Evolutionary conservation across 352 stramenopile genomes (phyloP).

Genomic region (Globisporangium alternatum): DNA sequence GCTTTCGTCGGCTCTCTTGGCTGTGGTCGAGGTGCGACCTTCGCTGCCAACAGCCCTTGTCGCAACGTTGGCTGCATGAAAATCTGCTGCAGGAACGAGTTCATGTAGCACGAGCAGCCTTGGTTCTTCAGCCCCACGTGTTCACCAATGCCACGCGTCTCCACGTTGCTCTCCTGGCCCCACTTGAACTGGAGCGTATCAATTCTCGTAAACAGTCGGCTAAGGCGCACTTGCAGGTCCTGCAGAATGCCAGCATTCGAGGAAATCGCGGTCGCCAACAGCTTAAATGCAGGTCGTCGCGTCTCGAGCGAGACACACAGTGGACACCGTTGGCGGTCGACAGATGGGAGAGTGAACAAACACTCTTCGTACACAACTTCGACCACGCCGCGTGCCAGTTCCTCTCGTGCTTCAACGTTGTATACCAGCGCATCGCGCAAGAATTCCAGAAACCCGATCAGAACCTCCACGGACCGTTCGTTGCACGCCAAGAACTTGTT

Average conservation of each 20-base stretch:
- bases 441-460: conserved; percentile 78
- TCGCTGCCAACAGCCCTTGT: conserved; percentile 71
- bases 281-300: conserved; percentile 72
- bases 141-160: conserved; percentile 76
- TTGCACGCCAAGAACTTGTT: conserved; percentile 79
- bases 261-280: conserved; percentile 77
- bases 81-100: conserved; percentile 98
- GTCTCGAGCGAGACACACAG: conserved; percentile 79
- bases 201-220: conserved; percentile 56
- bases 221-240: conserved; percentile 53
- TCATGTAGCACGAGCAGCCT: conserved; percentile 99
- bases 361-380: conserved; percentile 85
- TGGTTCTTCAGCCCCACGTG: conserved; percentile 97
- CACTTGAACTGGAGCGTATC: conserved; percentile 69
- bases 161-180: conserved; percentile 82
- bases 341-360: conserved; percentile 75
- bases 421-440: conserved; percentile 63
- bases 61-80: conserved; percentile 89
- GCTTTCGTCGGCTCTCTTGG: conserved; percentile 79
- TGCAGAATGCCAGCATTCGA: conserved; percentile 61
- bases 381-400: conserved; percentile 62
- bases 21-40: conserved; percentile 52
- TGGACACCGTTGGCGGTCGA: conserved; percentile 57
- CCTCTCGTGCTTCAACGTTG: conserved; percentile 45
- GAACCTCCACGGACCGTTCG: conserved; percentile 58